phyloP scores from a whole-genome alignment of 2,329 filamentous ascomycete genomes.

The Plenodomus tracheiphilus region DNA sequence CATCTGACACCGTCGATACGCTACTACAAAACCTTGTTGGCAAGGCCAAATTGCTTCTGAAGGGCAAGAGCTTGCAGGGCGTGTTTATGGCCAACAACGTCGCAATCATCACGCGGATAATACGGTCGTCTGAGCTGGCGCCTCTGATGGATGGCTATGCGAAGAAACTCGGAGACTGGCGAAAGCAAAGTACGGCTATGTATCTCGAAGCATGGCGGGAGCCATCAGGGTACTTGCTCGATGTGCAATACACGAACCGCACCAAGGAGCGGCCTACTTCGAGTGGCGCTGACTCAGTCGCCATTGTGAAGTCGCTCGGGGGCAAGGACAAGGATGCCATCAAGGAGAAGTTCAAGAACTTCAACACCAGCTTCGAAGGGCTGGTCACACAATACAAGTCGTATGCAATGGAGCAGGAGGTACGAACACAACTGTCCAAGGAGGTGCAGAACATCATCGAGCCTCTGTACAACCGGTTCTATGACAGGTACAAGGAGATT shows the following conservation, averaged over 20 bases:
- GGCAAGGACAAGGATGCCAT: slow-evolving; percentile 95
- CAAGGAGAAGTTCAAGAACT: slow-evolving; percentile 92
- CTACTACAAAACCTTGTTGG: slow-evolving; percentile 75
- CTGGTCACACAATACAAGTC: slow-evolving; percentile 80
- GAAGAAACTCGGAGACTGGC: slow-evolving; percentile 77
- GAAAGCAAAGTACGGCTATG: slow-evolving; percentile 78
- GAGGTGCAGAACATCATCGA: slow-evolving; percentile 92
- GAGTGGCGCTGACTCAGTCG: slow-evolving; percentile 72
- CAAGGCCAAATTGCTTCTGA: slow-evolving; percentile 72
- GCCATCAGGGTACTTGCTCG: slow-evolving; percentile 77
- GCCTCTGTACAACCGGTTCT: slow-evolving; percentile 92
- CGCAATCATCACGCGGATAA: slow-evolving; percentile 80
- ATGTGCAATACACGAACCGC: slow-evolving; percentile 89
- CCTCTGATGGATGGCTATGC: slow-evolving; percentile 66
- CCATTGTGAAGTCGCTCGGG: slow-evolving; percentile 78
- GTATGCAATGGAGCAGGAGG: slow-evolving; percentile 88
- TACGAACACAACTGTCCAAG: slow-evolving; percentile 75
- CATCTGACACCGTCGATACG: slow-evolving; percentile 82
- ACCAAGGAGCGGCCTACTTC: slow-evolving; percentile 64
- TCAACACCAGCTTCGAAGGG: slow-evolving; percentile 90
- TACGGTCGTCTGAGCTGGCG: slow-evolving; percentile 77
- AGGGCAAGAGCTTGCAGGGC: slow-evolving; percentile 74
- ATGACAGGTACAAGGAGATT: slow-evolving; percentile 95
- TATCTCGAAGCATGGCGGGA: slow-evolving; percentile 91
- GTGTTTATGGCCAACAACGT: slow-evolving; percentile 92